Base-by-base conservation (phyloP, 805 yeast species). In the Cyberlindnera maclurae region DNA sequence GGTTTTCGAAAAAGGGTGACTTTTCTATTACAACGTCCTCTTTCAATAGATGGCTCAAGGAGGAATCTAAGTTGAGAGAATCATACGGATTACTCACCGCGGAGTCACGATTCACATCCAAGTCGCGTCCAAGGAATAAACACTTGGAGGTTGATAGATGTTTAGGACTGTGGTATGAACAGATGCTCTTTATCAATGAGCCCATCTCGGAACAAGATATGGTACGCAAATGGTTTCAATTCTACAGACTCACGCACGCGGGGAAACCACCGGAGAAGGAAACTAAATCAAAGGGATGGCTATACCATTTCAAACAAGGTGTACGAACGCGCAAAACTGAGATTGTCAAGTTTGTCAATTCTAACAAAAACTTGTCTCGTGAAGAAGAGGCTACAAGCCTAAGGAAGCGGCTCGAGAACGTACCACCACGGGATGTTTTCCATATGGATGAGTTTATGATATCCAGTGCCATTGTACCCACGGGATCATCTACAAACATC, bases 21-120 rank as follows among this genome's bases (percentile, higher is more conserved):
- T 66, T 67, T 40, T 46, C 63, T 5, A 57, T 67, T 3, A 60
- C 71, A 1, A 62, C 58, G 42, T 60, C 69, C 2, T 60, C 64
- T 8, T 49, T 64, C 39, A 62, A 62, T 45, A 52, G 71, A 41
- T 67, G 71, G 71, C 51, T 63, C 2, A 46, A 59, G 29, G 57
- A 54, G 15, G 68, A 64, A 37, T 38, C 43, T 2, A 46, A 55
- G 30, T 46, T 67, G 6, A 41, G 68, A 7, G 44, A 52, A 26
- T 54, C 57, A 16, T 55, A 50, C 39, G 51, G 44, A 31, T 34
- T 58, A 10, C 51, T 26, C 39, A 57, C 31, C 50, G 57, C 38
- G 48, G 59, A 42, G 46, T 49, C 31, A 47, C 49, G 36, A 43
- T 37, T 15, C 52, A 57, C 43, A 3, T 26, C 22, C 5, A 37